Evolutionary conservation across 345 rosid species (phyloP), one percentile per base, ranked within the genome.

Genomic region (Acer saccharum): DNA sequence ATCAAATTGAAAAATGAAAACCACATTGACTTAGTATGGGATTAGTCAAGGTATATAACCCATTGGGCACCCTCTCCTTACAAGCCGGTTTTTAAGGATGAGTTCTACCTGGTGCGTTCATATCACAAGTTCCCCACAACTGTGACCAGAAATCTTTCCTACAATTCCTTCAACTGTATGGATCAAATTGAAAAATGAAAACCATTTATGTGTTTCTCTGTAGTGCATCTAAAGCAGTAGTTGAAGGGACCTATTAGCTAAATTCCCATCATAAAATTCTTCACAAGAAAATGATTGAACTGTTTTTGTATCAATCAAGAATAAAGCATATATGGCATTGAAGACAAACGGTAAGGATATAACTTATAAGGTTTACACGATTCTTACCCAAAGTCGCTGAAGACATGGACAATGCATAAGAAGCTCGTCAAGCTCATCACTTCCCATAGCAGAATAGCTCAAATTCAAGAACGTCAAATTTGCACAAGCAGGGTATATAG

Each of bases 391-490:
- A 35, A 91, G 88, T 71, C 90, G 91, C 63, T 69, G 80, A 66
- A 91, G 91, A 71, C 9, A 10, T 6, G 91, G 90, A 69, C 94
- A 88, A 70, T 91, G 88, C 79, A 77, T 57, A 55, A 91, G 84
- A 73, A 89, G 90, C 69, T 76, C 80, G 21, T 86, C 84, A 71
- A 91, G 83, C 63, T 91, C 91, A 35, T 64, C 74, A 57, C 92
- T 74, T 63, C 82, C 85, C 85, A 91, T 74, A 77, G 87, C 73
- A 58, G 91, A 80, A 73, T 91, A 88, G 65, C 91, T 88, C 79
- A 91, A 79, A 76, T 91, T 89, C 80, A 91, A 77, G 86, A 86
- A 91, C 25, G 90, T 89, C 76, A 91, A 82, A 73, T 82, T 79
- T 54, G 71, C n/a, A 69, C 93, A 88, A 18, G 82, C 86, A 20